phyloP scores from a whole-genome alignment of 2,329 filamentous ascomycete species.

The Paecilomyces variotii region DNA sequence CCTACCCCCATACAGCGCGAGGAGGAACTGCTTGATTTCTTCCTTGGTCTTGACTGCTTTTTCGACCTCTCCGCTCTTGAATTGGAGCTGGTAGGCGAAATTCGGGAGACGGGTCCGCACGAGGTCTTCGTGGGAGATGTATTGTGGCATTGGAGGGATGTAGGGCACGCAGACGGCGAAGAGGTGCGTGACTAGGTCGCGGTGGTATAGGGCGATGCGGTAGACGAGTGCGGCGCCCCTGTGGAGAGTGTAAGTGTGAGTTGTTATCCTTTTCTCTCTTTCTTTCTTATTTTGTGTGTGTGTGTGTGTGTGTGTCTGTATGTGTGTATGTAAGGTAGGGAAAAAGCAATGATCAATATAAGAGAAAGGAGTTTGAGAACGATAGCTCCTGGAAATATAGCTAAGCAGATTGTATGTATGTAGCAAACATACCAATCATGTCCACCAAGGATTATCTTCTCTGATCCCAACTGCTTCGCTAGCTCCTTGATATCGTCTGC shows the following conservation, averaged over 20 bases:
- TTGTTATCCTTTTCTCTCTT: neutral
- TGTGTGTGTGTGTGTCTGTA: too few species aligned
- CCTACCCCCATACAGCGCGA: conserved; percentile 60
- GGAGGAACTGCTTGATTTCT: conserved; percentile 62
- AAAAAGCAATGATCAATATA: neutral
- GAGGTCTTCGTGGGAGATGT: conserved; percentile 51
- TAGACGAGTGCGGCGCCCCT: conserved; percentile 72
- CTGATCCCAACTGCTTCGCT: conserved; percentile 48
- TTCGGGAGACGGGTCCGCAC: conserved; percentile 53
- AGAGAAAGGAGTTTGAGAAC: too few species aligned
- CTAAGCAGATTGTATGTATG: too few species aligned
- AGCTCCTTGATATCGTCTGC: conserved; percentile 69
- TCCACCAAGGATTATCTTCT: conserved; percentile 68
- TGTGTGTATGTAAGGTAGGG: too few species aligned
- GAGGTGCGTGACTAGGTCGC: conserved; percentile 62
- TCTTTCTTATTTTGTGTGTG: neutral
- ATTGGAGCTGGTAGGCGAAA: conserved; percentile 78
- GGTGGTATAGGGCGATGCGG: conserved; percentile 65
- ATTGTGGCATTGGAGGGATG: conserved; percentile 45
- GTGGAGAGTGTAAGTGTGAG: neutral
- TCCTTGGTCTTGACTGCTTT: conserved; percentile 48
- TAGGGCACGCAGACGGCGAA: conserved; percentile 80
- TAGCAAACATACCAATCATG: conserved; percentile 62
- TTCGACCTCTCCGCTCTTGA: conserved; percentile 62
- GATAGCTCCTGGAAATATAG: too few species aligned